These are phyloP conservation scores for Betula pendula DNA, from an alignment of 306 rosid genomes.

Conservation along the genomic window DNA sequence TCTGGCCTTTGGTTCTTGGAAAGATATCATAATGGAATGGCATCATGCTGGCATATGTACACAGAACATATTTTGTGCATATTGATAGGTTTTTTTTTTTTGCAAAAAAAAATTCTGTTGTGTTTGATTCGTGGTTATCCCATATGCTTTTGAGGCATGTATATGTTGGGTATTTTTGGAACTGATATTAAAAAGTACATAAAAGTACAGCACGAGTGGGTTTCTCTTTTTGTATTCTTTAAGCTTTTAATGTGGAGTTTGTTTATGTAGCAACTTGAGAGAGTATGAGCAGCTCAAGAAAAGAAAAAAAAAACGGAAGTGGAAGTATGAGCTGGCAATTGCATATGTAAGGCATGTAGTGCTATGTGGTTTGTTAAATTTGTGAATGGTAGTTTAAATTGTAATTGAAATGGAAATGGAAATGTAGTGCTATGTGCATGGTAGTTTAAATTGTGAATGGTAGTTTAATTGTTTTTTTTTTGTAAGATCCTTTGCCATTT, in stretches of 20 bases:
- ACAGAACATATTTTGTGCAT: slow-evolving; percentile 14
- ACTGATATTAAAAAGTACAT: background rate
- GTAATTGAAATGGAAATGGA: no score
- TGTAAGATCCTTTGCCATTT: no score
- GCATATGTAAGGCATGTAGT: background rate
- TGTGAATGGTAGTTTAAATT: background rate
- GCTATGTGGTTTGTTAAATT: background rate
- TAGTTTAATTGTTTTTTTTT: no score
- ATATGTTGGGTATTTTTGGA: background rate
- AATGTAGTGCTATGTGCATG: no score
- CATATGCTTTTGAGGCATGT: background rate
- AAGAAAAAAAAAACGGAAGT: background rate
- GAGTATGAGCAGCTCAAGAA: no score
- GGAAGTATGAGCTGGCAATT: background rate
- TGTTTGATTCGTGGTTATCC: background rate
- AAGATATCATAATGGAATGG: slow-evolving; percentile 4
- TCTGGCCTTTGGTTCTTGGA: background rate
- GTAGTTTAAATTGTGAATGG: no score
- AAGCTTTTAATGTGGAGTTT: background rate
- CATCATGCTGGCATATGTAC: background rate
- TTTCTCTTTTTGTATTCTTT: background rate
- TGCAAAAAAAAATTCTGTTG: background rate
- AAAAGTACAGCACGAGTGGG: background rate
- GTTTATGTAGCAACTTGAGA: background rate
- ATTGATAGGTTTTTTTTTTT: background rate